These are phyloP conservation scores for Penicillium occitanis DNA, from an alignment of 2,329 filamentous ascomycete species.

Conservation along the genomic window DNA sequence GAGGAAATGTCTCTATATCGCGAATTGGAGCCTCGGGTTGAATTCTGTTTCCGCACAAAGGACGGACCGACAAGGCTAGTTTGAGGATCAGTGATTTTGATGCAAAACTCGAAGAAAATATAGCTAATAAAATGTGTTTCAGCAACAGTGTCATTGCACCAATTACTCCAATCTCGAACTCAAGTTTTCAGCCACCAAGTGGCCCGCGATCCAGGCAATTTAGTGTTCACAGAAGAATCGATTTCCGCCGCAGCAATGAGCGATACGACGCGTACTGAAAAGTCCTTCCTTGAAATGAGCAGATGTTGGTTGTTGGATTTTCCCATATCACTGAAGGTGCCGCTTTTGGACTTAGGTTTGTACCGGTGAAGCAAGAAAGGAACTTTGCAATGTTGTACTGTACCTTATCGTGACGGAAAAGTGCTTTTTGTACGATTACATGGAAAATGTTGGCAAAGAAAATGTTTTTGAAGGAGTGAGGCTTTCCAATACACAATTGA, in stretches of 20 bases:
- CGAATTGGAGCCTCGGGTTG: not conserved
- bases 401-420: not conserved
- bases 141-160: not conserved
- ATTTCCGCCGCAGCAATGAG: not conserved
- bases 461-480: not conserved
- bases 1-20: not conserved
- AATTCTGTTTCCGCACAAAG: not conserved
- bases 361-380: not conserved
- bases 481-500: not conserved
- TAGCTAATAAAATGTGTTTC: not conserved
- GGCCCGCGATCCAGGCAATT: not conserved
- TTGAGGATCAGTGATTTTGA: not conserved
- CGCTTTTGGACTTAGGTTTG: not conserved
- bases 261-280: not conserved
- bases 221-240: not conserved
- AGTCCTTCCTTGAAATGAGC: not conserved
- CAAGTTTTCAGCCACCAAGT: not conserved
- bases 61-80: not conserved
- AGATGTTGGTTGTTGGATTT: not conserved
- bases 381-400: not conserved
- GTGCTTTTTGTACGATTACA: not conserved
- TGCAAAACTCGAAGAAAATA: not conserved
- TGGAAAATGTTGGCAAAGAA: not conserved
- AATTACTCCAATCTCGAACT: not conserved
- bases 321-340: not conserved